Evolutionary conservation across 345 rosid species (phyloP).

Genomic region (Citrus australasica): DNA sequence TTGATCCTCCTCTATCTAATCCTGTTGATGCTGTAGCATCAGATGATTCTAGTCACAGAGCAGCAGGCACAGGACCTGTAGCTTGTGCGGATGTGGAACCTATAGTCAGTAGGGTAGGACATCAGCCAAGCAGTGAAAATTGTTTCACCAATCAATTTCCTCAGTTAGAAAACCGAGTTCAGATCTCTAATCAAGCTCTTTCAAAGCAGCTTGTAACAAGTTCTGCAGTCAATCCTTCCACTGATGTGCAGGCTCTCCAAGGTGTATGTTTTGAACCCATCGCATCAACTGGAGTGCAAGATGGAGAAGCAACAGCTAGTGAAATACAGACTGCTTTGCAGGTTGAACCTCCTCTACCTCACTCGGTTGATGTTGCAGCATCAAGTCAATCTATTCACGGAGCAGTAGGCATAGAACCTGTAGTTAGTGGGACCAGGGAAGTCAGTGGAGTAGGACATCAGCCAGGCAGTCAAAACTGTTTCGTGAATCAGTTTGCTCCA

Average conservation of each 20-base stretch:
- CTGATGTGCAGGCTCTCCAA: constrained; percentile 24
- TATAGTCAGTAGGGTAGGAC: constrained; percentile 15
- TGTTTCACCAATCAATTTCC: background rate
- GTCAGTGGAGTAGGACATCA: constrained; percentile 19
- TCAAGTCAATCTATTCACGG: constrained; percentile 8
- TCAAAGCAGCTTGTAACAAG: constrained; percentile 16
- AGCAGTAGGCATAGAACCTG: constrained; percentile 9
- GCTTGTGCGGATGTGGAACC: constrained; percentile 15
- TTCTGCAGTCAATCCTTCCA: constrained; percentile 5
- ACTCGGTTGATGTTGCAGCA: constrained; percentile 6
- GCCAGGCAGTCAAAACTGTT: constrained; percentile 12
- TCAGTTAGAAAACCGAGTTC: constrained; percentile 16
- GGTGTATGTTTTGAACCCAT: constrained; percentile 25
- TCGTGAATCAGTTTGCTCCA: constrained; percentile 1
- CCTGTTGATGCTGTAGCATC: constrained; percentile 8
- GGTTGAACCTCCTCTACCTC: constrained; percentile 9
- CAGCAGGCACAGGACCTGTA: constrained; percentile 2
- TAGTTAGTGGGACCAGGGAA: constrained; percentile 5
- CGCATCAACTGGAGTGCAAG: constrained; percentile 30
- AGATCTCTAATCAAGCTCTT: constrained; percentile 15
- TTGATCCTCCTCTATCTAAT: constrained; percentile 9
- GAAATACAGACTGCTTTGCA: constrained; percentile 24
- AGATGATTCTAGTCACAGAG: background rate
- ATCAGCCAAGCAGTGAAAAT: constrained; percentile 17
- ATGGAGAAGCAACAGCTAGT: constrained; percentile 22